Evolutionary conservation across 2,329 filamentous ascomycete species (phyloP), one percentile per base, ranked within the genome.

Genomic region (Pyrenochaeta sp.): DNA sequence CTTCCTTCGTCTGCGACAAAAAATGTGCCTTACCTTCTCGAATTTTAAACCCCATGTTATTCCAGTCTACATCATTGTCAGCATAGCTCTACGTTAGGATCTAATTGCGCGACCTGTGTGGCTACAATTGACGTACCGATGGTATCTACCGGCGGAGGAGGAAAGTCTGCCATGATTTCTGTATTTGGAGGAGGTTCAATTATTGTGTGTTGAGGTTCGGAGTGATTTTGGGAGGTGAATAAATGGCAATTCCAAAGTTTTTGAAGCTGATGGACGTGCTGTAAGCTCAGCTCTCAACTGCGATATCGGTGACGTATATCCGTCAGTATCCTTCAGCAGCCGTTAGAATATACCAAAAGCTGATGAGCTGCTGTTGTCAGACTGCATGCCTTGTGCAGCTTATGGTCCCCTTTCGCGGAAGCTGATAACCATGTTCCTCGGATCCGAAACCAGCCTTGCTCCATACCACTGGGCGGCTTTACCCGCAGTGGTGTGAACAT

Each of bases 31-130:
- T 79, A 92, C 92, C 91, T 85, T 97, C 93, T 67, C 92, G 91
- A 68, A 97, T 90, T 74, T 89, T 89, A 85, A 98, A 98, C 74
- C 94, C 94, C 65, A 98, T 88, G 72, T 97, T 90, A 77, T 86
- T 87, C 94, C 94, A 98, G 84, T 98, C 93, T 88, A 63, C 24
- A 12, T 50, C 37, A 43, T 36, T 53, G 54, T 69, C 43, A 67
- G 62, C 57, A 19, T 37, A 13, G 25, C 13, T 42, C 19, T 44
- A 28, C 28, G 37, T 28, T 13, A 27, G 22, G 36, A 32, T 37
- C 25, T 19, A 19, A 49, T 32, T 53, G 45, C 43, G 40, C 25
- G 37, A 32, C 22, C 10, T 22, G n/a, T 34, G 19, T 7, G 32
- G 19, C 19, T 34, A 47, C 40, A 49, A 54, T 55, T 50, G 37